phyloP scores from a whole-genome alignment of 352 stramenopile species.

The Peronospora destructor region DNA sequence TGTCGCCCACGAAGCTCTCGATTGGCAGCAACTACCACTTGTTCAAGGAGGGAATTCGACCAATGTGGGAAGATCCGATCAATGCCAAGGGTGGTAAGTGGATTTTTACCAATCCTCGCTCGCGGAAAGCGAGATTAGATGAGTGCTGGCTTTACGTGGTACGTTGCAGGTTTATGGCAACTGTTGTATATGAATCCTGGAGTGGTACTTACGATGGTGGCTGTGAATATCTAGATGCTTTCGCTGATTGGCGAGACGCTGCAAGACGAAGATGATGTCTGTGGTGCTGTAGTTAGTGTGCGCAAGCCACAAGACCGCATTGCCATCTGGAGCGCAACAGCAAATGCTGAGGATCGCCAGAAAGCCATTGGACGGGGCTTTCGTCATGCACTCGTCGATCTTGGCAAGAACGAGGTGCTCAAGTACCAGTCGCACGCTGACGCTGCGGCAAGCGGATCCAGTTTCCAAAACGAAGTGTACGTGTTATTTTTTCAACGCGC shows the following conservation, averaged over 20 bases:
- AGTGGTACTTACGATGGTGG: slow-evolving; percentile 4
- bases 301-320: slow-evolving; percentile 93
- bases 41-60: slow-evolving; percentile 94
- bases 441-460: slow-evolving; percentile 79
- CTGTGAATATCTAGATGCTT: slow-evolving; percentile 62
- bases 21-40: slow-evolving; percentile 95
- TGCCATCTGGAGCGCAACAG: slow-evolving; percentile 90
- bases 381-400: slow-evolving; percentile 67
- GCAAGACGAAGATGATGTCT: slow-evolving; percentile 91
- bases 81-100: slow-evolving; percentile 96
- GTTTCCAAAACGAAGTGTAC: slow-evolving; percentile 90
- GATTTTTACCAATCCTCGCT: slow-evolving; percentile 93
- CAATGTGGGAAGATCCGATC: slow-evolving; percentile 95
- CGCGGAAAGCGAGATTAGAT: slow-evolving; percentile 88
- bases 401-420: slow-evolving; percentile 83
- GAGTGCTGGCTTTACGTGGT: slow-evolving; percentile 95
- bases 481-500: slow-evolving; percentile 4
- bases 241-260: slow-evolving; percentile 94
- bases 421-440: slow-evolving; percentile 87
- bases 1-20: slow-evolving; percentile 82
- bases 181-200: background rate
- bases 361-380: slow-evolving; percentile 78
- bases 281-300: slow-evolving; percentile 92
- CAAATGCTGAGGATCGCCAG: slow-evolving; percentile 63
- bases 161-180: slow-evolving; percentile 9